These are phyloP conservation scores for Mycena alexandri DNA, from an alignment of 768 basidiomycete genomes.

Conservation along the genomic window DNA sequence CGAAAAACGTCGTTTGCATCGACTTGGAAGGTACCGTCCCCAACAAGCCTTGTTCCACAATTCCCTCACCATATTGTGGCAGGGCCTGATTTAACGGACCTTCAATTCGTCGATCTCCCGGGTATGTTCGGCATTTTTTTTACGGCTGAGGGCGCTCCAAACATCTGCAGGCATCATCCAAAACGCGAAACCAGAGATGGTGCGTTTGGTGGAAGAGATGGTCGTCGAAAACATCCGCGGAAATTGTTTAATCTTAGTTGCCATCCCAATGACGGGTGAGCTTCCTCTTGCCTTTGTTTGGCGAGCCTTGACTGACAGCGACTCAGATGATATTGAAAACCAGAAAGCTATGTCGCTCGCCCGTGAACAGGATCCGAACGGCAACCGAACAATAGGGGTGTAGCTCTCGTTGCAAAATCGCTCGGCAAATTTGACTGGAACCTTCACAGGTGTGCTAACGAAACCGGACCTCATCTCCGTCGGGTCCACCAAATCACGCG, in stretches of 20 bases:
- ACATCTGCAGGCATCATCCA: constrained; percentile 59
- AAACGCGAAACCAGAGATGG: constrained; percentile 56
- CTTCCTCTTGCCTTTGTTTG: background rate
- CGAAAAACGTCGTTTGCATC: constrained; percentile 56
- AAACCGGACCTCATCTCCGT: constrained; percentile 64
- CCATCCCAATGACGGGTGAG: constrained; percentile 65
- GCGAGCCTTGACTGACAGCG: background rate
- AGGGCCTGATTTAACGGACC: constrained; percentile 49
- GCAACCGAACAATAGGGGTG: constrained; percentile 64
- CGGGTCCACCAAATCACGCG: constrained; percentile 49
- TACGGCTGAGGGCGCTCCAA: background rate
- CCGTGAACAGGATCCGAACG: constrained; percentile 56
- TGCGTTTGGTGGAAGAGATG: constrained; percentile 61
- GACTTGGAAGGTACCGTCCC: constrained; percentile 48
- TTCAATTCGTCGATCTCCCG: constrained; percentile 55
- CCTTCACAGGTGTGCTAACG: constrained; percentile 55
- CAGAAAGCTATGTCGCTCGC: constrained; percentile 66
- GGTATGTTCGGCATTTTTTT: constrained; percentile 39
- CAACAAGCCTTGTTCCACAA: too few relatives aligned
- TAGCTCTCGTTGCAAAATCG: too few relatives aligned
- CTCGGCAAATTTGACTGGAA: background rate
- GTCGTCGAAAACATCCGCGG: constrained; percentile 61
- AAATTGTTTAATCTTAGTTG: constrained; percentile 66
- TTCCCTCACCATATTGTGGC: too few relatives aligned
- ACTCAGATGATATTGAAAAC: constrained; percentile 69